Base-by-base conservation (phyloP, 2,329 filamentous ascomycete genomes). In the Venturia asperata region DNA sequence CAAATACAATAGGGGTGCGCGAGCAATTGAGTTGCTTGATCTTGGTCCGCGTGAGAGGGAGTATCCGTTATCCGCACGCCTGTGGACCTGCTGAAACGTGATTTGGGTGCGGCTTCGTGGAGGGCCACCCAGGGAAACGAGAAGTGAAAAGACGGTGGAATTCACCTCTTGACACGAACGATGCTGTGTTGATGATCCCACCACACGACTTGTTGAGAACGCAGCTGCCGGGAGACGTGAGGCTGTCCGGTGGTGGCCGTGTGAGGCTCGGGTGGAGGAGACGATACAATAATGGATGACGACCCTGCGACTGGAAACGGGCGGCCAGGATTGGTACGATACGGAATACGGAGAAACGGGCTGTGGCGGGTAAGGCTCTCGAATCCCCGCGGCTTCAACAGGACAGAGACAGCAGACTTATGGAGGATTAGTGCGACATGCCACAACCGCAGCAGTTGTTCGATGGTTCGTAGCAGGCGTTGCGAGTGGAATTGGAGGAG, bases 341-440 rank as follows among this genome's bases (percentile, higher is more conserved):
- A 65, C 66, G 68, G 63, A 34, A 65, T 66, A 66, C 68, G 66
- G 68, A 41, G 37, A 21, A 34, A 62, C 5, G 24, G 27, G 64
- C 42, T 61, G 64, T 56, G 62, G 47, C 47, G 24, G 47, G 21
- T 7, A 27, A 52, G 47, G 47, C 47, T 27, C 24, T 21, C 5
- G 21, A 21, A 5, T 17, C n/a, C 45, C 45, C 6, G 10, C 39
- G 39, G 39, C 39, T 11, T 11, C 4, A 41, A n/a, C 45, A 49
- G 45, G n/a, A 24, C 7, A 27, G 47, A 27, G 47, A 34, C 30
- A 34, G 30, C 30, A 34, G 30, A 52, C 24, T 52, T 27, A 11
- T 27, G 5, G 47, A 27, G 21, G 7, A 15, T 27, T 52, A 52
- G 47, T 52, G 24, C 11, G 47, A 52, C 47, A 52, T 52, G 47